These are phyloP conservation scores for Sordariomycetes sp. DNA, from an alignment of 2,329 filamentous ascomycete genomes.

Conservation along the genomic window DNA sequence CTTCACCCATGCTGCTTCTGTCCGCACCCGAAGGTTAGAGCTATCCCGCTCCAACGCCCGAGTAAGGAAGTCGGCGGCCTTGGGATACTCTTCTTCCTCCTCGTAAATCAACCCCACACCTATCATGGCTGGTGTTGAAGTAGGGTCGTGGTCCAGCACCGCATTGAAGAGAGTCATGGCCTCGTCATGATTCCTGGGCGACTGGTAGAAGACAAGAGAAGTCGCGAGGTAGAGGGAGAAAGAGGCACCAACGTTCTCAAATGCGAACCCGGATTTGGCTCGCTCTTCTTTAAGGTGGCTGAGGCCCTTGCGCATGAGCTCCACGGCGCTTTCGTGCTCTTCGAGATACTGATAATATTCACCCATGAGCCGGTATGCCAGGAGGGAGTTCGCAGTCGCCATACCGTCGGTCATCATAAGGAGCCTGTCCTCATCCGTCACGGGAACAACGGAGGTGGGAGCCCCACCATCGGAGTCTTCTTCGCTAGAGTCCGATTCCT, in stretches of 20 bases:
- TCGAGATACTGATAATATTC: conserved; percentile 78
- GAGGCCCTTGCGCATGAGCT: conserved; percentile 67
- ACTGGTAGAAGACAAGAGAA: conserved; percentile 82
- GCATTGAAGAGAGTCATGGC: conserved; percentile 78
- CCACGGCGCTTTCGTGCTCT: conserved; percentile 73
- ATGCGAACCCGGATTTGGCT: conserved; percentile 54
- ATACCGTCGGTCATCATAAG: conserved; percentile 72
- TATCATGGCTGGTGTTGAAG: conserved; percentile 72
- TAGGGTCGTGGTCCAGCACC: conserved; percentile 64
- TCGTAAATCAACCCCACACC: conserved; percentile 87
- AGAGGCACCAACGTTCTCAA: conserved; percentile 62
- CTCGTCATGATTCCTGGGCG: conserved; percentile 80
- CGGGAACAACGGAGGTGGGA: conserved; percentile 40
- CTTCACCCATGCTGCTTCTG: conserved; percentile 88
- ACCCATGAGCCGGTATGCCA: conserved; percentile 74
- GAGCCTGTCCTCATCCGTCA: conserved; percentile 69
- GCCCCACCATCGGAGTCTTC: conserved; percentile 48
- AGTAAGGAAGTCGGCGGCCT: conserved; percentile 71
- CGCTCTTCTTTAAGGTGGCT: conserved; percentile 49
- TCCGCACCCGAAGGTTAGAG: conserved; percentile 66
- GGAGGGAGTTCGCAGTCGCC: conserved; percentile 54
- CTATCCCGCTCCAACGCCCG: conserved; percentile 65
- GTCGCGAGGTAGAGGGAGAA: conserved; percentile 72
- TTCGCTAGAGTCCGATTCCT: conserved; percentile 38
- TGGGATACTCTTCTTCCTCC: conserved; percentile 79